Base-by-base conservation (phyloP, 352 stramenopile species). In the Globisporangium irregulare region DNA sequence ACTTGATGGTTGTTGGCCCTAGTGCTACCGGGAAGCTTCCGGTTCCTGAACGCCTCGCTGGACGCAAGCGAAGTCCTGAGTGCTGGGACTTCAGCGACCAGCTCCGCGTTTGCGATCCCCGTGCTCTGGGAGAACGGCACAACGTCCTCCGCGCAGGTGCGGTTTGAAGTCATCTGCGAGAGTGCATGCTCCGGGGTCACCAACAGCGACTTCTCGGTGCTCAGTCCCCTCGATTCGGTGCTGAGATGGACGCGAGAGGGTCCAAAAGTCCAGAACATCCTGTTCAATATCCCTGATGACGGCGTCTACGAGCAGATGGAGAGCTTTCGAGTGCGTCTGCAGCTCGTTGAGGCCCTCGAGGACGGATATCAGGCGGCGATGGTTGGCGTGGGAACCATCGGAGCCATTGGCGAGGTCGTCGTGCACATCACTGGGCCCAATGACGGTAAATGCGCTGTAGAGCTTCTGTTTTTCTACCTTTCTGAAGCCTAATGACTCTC, bases 401-500 rank as follows among this genome's bases (percentile, higher is more conserved):
- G 81, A 8, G 71, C 67, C 15, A 81, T 87, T 57, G 64, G 64
- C 4, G 67, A 87, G 56, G 62, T 87, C 12, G n/a, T 75, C 10
- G 74, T 91, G 15, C 82, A 72, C 15, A 91, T 93, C 25, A 60
- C 65, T 36, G 84, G 84, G 1, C 84, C 84, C 1, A 93, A 93
- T 46, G 67, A 93, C 62, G 69, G 69, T 78, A 56, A 18, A 18
- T 34, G 9, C 8, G 20, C 20, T 54, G 1, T 7, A 15, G 27
- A 4, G 10, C 1, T 56, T 8, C 41, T 46, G 15, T 24, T 10
- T 27, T 10, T 7, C 20, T 10, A 9, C 7, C 46, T 36, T 1
- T 38, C 36, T 72, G 22, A 25, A 3, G 6, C 29, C 36, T 48
- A 43, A 59, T 46, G 18, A 12, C 9, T 48, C 0, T 53, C 24